Conservation (phyloP, 192 early-diverging fungal species). For the Umbelopsis vinacea region DNA sequence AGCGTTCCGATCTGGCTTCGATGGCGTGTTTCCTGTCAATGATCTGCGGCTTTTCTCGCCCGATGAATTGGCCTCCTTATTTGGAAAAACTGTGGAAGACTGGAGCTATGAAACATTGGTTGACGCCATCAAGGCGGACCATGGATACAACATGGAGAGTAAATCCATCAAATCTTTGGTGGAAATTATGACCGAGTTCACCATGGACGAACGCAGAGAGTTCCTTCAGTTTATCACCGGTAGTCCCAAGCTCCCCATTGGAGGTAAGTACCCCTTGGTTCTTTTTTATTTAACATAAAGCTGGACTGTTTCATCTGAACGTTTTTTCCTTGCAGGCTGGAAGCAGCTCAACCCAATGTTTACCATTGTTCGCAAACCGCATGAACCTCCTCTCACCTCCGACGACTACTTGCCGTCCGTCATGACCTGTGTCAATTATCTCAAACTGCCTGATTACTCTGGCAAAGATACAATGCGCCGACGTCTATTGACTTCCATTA, state of each 20-base stretch:
- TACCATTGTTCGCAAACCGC: constrained; percentile 84
- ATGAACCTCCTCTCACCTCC: constrained; percentile 60
- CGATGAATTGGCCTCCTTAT: constrained; percentile 71
- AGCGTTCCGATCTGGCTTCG: constrained; percentile 85
- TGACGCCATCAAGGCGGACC: constrained; percentile 80
- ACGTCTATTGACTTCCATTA: constrained; percentile 71
- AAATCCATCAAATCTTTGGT: constrained; percentile 67
- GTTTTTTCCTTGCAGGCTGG: too few relatives aligned
- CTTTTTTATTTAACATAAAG: too few relatives aligned
- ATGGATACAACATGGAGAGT: constrained; percentile 80
- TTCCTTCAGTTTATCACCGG: constrained; percentile 92
- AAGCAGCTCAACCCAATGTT: constrained; percentile 78
- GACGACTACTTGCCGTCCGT: constrained; percentile 91
- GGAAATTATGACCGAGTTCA: constrained; percentile 71
- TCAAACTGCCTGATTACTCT: constrained; percentile 91
- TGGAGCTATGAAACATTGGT: constrained; percentile 72
- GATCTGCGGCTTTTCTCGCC: constrained; percentile 72
- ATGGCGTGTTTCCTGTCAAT: constrained; percentile 74
- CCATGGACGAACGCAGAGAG: constrained; percentile 61
- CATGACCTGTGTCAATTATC: constrained; percentile 96
- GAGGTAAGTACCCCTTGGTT: constrained; percentile 57
- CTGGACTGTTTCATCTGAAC: too few relatives aligned
- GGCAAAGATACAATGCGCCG: constrained; percentile 61
- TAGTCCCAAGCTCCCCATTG: constrained; percentile 85
- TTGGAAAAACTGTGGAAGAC: constrained; percentile 74